Conservation (phyloP, 805 yeast genomes). For the Wickerhamiella qilinensis region DNA sequence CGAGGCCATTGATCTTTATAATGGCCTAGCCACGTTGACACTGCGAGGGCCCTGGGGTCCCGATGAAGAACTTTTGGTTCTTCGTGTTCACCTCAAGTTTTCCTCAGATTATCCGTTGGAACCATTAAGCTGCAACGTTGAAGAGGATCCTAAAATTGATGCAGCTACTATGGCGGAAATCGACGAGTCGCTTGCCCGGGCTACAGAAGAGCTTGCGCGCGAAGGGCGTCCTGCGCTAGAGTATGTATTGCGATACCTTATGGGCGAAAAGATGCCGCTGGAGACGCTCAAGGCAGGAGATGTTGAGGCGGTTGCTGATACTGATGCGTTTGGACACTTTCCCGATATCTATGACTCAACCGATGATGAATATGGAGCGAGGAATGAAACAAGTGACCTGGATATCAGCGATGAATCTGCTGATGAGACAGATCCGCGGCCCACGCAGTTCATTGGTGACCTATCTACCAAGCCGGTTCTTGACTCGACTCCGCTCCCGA, state of each 20-base stretch:
- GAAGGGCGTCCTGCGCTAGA: slow-evolving; percentile 60
- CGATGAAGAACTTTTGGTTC: slow-evolving; percentile 37
- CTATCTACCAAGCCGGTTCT: slow-evolving; percentile 23
- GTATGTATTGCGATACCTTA: slow-evolving; percentile 52
- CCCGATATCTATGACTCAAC: slow-evolving; percentile 17
- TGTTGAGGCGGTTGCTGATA: slow-evolving; percentile 15
- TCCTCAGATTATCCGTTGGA: slow-evolving; percentile 58
- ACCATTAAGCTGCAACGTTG: slow-evolving; percentile 47
- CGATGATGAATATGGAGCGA: slow-evolving; percentile 13
- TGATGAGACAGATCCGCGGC: neutral
- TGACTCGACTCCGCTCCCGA: slow-evolving; percentile 82
- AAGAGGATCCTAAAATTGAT: slow-evolving; percentile 59
- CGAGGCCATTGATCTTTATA: slow-evolving; percentile 75
- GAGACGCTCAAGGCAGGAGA: slow-evolving; percentile 20
- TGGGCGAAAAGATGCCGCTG: slow-evolving; percentile 44
- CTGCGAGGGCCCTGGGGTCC: slow-evolving; percentile 62
- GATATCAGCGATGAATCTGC: neutral
- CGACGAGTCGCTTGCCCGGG: slow-evolving; percentile 33
- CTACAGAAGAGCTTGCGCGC: slow-evolving; percentile 40
- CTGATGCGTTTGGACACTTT: slow-evolving; percentile 11
- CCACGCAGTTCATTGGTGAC: slow-evolving; percentile 1
- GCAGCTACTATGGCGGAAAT: slow-evolving; percentile 36
- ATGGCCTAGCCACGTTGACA: slow-evolving; percentile 66
- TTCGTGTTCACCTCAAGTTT: slow-evolving; percentile 53
- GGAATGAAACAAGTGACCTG: neutral